Base-by-base conservation (phyloP, 148 eudicot genomes). In the Cornus controversa region DNA sequence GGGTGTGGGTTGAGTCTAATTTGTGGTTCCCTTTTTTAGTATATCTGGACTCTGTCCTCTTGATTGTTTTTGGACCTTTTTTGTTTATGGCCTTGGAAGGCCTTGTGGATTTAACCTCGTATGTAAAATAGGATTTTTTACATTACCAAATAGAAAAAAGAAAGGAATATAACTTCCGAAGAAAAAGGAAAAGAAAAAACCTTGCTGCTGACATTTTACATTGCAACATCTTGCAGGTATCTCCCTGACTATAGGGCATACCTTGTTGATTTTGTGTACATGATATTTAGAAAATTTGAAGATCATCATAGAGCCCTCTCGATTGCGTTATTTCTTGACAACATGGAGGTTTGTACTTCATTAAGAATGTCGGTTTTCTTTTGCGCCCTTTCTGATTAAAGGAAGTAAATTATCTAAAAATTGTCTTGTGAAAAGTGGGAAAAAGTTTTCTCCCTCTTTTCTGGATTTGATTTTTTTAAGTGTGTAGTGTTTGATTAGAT, bases 221-320 rank as follows among this genome's bases (percentile, higher is more conserved):
- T 69, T 70, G 22, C 37, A 26, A 74, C 37, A 22, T 80, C 63
- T 70, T 89, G 78, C 92, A 96, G 99, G 80, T 92, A 90, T 80
- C 95, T 96, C 72, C 91, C 98, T 74, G 90, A 65, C 99, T 98
- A 6, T 97, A 96, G 88, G 97, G 93, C 83, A 79, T 83, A 78
- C 67, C 87, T 71, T 98, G 89, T 78, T 81, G 97, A 88, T 66
- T 89, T 90, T 67, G 99, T 90, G 29, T 87, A 87, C 80, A 77
- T 76, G 42, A 87, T 92, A 10, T 93, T 91, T 77, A 75, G 87
- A 81, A 92, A 90, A 64, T 90, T 80, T 77, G 85, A 92, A 69
- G 98, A 96, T 80, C 93, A 76, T 80, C 91, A 97, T 1, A 82
- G 92, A 58, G 99, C 98, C 67, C 98, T 96, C 83, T 92, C 88